Evolutionary conservation across 805 yeast species (phyloP).

Genomic region (Candida dendrica): DNA sequence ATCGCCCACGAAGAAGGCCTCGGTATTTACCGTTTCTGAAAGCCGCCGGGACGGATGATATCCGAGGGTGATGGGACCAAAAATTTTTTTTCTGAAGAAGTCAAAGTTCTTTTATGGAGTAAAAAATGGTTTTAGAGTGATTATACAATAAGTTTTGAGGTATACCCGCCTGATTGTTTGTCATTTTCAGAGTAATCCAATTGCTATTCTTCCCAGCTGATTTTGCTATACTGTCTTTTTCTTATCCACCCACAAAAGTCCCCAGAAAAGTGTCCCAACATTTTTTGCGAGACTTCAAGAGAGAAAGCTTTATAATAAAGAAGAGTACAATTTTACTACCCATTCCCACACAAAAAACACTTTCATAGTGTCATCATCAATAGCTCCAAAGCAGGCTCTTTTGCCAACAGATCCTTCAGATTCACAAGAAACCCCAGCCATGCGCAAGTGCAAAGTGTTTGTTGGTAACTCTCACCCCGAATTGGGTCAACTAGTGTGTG

Average conservation of each 20-base stretch:
- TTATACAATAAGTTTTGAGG: not conserved
- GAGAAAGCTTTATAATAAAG: not conserved
- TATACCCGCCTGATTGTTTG: not conserved
- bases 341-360: not conserved
- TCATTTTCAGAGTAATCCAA: not conserved
- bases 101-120: not conserved
- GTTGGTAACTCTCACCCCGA: slow-evolving; percentile 97
- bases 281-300: not conserved
- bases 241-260: not conserved
- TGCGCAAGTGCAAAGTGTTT: slow-evolving; percentile 97
- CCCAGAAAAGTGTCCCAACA: not conserved
- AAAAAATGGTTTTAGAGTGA: not conserved
- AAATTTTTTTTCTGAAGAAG: not conserved
- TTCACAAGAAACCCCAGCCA: slow-evolving; percentile 21
- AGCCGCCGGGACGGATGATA: too few species aligned
- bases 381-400: slow-evolving; percentile 3
- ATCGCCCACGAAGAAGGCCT: not conserved
- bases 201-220: too few species aligned
- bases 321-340: not conserved
- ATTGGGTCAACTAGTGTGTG: slow-evolving; percentile 84
- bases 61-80: not conserved
- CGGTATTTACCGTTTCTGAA: too few species aligned
- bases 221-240: not conserved
- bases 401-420: slow-evolving; percentile 1
- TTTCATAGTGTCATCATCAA: slow-evolving; percentile 2